A percentile compares a stretch with the other conserved stretches of the same genome.
These are phyloP conservation scores for Pythium coloratum DNA, from an alignment of 352 stramenopile genomes.

Conservation along the genomic window DNA sequence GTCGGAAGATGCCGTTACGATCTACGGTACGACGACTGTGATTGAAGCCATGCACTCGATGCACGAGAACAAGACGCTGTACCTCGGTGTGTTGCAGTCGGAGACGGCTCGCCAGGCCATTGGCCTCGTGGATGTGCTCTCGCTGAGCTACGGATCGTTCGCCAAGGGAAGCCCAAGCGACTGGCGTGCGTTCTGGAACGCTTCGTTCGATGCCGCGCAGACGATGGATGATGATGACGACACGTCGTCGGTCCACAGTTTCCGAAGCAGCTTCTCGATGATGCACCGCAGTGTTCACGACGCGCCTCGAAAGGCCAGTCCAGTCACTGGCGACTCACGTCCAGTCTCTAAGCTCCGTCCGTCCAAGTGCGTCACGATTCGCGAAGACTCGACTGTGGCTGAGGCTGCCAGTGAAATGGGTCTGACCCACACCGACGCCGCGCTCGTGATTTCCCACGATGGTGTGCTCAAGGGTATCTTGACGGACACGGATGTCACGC, in stretches of 20 bases:
- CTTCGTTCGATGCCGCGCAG: constrained; percentile 74
- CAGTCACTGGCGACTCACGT: constrained; percentile 88
- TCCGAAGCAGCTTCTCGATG: constrained; percentile 73
- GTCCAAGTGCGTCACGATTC: constrained; percentile 90
- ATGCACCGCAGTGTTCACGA: constrained; percentile 43
- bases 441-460: constrained; percentile 90
- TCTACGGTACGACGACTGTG: constrained; percentile 67
- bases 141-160: constrained; percentile 87
- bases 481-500: constrained; percentile 92
- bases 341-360: constrained; percentile 86
- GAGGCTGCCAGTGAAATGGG: constrained; percentile 91
- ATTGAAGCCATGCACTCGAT: constrained; percentile 89
- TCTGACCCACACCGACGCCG: constrained; percentile 88
- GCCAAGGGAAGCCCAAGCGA: constrained; percentile 85
- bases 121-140: constrained; percentile 86
- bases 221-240: constrained; percentile 67
- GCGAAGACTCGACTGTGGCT: constrained; percentile 81
- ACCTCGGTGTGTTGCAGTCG: constrained; percentile 79
- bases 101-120: constrained; percentile 65
- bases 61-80: constrained; percentile 87
- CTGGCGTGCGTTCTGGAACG: constrained; percentile 91
- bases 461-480: constrained; percentile 94
- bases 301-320: constrained; percentile 35
- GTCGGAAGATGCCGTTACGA: constrained; percentile 71
- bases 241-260: constrained; percentile 79